Evolutionary conservation across 345 rosid species (phyloP).

Genomic region (Stellera chamaejasme): DNA sequence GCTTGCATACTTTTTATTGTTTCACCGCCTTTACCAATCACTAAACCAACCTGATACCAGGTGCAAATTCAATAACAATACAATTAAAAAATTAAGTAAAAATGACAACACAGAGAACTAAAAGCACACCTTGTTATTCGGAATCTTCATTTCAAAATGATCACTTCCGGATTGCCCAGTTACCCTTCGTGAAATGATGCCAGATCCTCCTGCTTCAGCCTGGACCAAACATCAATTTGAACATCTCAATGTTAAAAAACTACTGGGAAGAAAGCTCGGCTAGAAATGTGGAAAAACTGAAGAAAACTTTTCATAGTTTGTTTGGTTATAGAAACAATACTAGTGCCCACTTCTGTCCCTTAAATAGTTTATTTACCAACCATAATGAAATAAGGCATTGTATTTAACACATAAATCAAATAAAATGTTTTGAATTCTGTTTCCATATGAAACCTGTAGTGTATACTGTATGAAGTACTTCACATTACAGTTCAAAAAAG

Average conservation of each 20-base stretch:
- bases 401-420: no score
- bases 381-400: no score
- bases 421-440: no score
- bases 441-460: no score
- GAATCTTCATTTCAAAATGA: conserved; percentile 62
- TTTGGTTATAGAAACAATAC: no score
- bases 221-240: conserved; percentile 15
- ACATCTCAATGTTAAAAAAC: neutral
- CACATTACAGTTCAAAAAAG: neutral
- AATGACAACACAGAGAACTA: conserved; percentile 2
- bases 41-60: conserved; percentile 84
- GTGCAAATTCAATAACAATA: conserved; percentile 17
- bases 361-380: no score
- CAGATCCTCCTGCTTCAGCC: conserved; percentile 96
- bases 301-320: no score
- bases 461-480: neutral
- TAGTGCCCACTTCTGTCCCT: no score
- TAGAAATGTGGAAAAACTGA: no score
- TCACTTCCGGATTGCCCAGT: conserved; percentile 77
- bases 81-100: conserved; percentile 10
- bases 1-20: conserved; percentile 97
- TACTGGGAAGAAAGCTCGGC: no score
- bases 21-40: conserved; percentile 99
- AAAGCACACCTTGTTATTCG: conserved; percentile 76
- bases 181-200: conserved; percentile 61